Evolutionary conservation across 2,329 filamentous ascomycete genomes (phyloP).

Genomic region (Xylaria arbuscula): DNA sequence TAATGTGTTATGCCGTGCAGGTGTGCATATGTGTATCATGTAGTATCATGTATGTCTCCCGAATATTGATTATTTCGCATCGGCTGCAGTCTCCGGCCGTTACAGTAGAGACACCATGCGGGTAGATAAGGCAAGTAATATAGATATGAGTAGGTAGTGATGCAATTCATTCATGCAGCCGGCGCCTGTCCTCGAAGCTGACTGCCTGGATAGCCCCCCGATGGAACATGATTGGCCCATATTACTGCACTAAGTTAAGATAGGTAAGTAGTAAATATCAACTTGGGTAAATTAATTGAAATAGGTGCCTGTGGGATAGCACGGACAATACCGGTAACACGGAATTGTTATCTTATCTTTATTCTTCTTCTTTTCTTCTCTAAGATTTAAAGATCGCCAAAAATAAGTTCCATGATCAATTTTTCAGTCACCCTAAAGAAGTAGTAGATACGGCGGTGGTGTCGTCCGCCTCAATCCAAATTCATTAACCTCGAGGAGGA

Average conservation of each 20-base stretch:
- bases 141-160: conserved; percentile 1
- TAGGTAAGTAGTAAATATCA: not conserved
- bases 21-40: too few species aligned
- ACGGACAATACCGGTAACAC: too few species aligned
- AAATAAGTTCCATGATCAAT: too few species aligned
- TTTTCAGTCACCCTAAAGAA: not conserved
- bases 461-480: not conserved
- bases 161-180: conserved; percentile 32
- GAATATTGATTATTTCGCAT: not conserved
- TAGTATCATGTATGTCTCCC: not conserved
- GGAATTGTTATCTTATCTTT: too few species aligned
- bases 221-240: conserved; percentile 9
- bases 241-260: not conserved
- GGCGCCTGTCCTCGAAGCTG: conserved; percentile 11
- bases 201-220: not conserved
- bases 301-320: too few species aligned
- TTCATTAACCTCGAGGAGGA: not conserved
- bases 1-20: not conserved
- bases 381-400: too few species aligned
- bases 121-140: not conserved
- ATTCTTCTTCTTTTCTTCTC: too few species aligned
- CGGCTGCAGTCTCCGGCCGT: conserved; percentile 1
- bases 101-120: not conserved
- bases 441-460: not conserved
- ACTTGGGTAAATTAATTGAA: not conserved